Percentiles rank a stretch among this genome's conserved stretches.
Conservation (phyloP, 2,329 filamentous ascomycete genomes). For the Podosphaera fusca region DNA sequence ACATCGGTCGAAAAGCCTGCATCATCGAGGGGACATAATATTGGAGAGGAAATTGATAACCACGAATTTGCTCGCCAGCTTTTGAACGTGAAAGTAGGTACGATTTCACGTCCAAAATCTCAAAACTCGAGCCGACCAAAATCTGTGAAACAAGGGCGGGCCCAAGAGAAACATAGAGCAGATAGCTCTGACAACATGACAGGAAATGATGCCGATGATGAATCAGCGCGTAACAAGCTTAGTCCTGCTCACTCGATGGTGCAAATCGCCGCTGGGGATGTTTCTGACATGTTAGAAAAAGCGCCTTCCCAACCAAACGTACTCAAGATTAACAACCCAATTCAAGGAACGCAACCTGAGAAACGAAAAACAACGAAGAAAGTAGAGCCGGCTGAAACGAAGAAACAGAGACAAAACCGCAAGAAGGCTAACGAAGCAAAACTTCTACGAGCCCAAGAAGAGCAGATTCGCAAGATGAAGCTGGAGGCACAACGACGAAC, state of each 20-base stretch:
- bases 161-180: slow-evolving; percentile 25
- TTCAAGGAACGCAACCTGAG: slow-evolving; percentile 31
- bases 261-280: slow-evolving; percentile 27
- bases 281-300: slow-evolving; percentile 82
- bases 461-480: slow-evolving; percentile 51
- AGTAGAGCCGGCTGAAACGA: slow-evolving; percentile 43
- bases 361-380: slow-evolving; percentile 41
- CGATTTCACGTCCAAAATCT: slow-evolving; percentile 31
- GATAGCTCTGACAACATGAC: slow-evolving; percentile 25
- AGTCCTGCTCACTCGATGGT: slow-evolving; percentile 24
- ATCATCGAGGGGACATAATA: slow-evolving; percentile 2
- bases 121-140: slow-evolving; percentile 22
- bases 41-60: slow-evolving; percentile 33
- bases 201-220: slow-evolving; percentile 53
- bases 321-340: slow-evolving; percentile 41
- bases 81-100: slow-evolving; percentile 44
- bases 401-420: slow-evolving; percentile 88
- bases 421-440: slow-evolving; percentile 70
- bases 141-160: slow-evolving; percentile 46
- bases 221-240: slow-evolving; percentile 38
- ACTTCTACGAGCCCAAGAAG: slow-evolving; percentile 49
- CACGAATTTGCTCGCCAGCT: slow-evolving; percentile 58
- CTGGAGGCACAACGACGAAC: slow-evolving; percentile 65
- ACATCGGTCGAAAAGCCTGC: slow-evolving; percentile 9
- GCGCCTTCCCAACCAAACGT: slow-evolving; percentile 44